phyloP scores from a whole-genome alignment of 345 rosid genomes.

The Iberis pinnata region DNA sequence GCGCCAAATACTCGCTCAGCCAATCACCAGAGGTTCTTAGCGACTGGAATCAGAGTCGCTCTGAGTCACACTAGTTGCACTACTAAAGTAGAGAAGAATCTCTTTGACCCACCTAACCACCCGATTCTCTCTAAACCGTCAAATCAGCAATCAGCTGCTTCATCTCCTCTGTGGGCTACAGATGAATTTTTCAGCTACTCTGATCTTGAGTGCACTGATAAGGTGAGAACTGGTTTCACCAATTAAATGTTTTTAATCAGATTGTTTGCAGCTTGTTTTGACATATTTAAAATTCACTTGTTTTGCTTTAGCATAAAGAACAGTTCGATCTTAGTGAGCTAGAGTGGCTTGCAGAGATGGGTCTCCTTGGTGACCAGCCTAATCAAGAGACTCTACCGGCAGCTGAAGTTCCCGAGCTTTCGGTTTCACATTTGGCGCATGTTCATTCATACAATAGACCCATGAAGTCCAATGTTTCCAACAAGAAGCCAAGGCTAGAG shows the following conservation, averaged over 20 bases:
- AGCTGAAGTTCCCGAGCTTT: slow-evolving; percentile 92
- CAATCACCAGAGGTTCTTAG: slow-evolving; percentile 82
- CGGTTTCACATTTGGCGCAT: slow-evolving; percentile 36
- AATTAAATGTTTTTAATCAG: background rate
- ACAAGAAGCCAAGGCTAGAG: slow-evolving; percentile 76
- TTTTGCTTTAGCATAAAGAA: slow-evolving; percentile 30
- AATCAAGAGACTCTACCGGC: slow-evolving; percentile 53
- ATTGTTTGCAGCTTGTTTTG: slow-evolving; percentile 9
- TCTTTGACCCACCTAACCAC: slow-evolving; percentile 50
- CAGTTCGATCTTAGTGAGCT: slow-evolving; percentile 68
- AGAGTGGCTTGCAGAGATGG: slow-evolving; percentile 70
- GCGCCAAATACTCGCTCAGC: slow-evolving; percentile 73
- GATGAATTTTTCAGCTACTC: slow-evolving; percentile 69
- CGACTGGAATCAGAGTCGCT: slow-evolving; percentile 85
- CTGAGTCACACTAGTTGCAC: slow-evolving; percentile 47
- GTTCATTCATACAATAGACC: slow-evolving; percentile 36
- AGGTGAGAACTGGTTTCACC: slow-evolving; percentile 42
- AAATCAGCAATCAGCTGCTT: slow-evolving; percentile 34
- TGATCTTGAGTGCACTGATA: slow-evolving; percentile 53
- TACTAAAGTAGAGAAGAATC: slow-evolving; percentile 38
- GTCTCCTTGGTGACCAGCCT: slow-evolving; percentile 52
- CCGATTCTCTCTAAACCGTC: slow-evolving; percentile 34
- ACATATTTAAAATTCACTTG: background rate
- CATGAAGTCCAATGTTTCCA: slow-evolving; percentile 40
- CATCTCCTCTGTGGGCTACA: slow-evolving; percentile 52